A percentile compares a stretch with the other conserved stretches of the same genome.
Conservation (phyloP, 2,329 filamentous ascomycete species). For the Pseudogymnoascus sp. region DNA sequence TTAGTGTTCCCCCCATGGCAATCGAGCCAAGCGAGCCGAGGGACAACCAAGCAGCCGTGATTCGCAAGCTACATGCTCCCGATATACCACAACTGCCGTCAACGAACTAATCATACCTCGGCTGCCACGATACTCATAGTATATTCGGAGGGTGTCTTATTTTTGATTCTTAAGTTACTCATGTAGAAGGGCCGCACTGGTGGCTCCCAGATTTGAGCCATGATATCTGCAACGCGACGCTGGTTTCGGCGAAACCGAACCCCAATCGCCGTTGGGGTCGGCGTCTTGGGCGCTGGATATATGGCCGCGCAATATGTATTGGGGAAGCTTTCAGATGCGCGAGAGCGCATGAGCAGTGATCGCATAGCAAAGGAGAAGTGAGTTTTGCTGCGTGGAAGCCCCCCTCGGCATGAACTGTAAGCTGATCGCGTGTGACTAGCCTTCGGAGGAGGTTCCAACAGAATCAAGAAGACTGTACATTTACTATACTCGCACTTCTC, state of each 20-base stretch:
- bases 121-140: background rate
- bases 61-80: background rate
- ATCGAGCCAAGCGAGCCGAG: slow-evolving; percentile 3
- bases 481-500: slow-evolving; percentile 90
- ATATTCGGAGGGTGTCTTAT: background rate
- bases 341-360: slow-evolving; percentile 94
- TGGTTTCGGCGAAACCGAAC: slow-evolving; percentile 92
- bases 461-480: slow-evolving; percentile 98
- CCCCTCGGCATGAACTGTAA: background rate
- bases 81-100: background rate
- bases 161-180: background rate
- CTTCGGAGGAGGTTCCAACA: slow-evolving; percentile 94
- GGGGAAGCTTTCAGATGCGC: slow-evolving; percentile 82
- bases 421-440: slow-evolving; percentile 38
- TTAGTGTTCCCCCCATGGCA: background rate
- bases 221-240: slow-evolving; percentile 67
- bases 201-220: slow-evolving; percentile 26
- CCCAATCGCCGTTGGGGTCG: slow-evolving; percentile 78
- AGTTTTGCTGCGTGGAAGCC: slow-evolving; percentile 21
- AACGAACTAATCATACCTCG: slow-evolving; percentile 1
- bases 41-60: slow-evolving; percentile 5
- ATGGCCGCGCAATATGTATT: slow-evolving; percentile 88
- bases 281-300: slow-evolving; percentile 83
- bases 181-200: slow-evolving; percentile 7
- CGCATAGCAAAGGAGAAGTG: slow-evolving; percentile 96